phyloP scores from a whole-genome alignment of 106 monocot genomes.

The Platanthera guangdongensis region DNA sequence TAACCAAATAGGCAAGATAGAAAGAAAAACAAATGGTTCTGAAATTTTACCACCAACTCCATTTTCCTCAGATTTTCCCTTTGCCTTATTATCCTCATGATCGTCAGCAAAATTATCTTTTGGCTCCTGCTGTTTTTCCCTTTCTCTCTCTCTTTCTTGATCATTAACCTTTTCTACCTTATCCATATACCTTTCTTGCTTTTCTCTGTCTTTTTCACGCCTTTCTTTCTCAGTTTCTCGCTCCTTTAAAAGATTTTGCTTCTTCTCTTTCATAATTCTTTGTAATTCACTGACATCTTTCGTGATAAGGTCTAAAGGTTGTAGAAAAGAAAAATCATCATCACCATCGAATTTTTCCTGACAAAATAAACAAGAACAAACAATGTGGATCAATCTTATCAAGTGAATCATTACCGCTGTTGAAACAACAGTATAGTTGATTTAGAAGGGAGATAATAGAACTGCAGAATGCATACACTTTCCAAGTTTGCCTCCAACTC shows the following conservation, averaged over 20 bases:
- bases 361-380: slow-evolving; percentile 17
- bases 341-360: slow-evolving; percentile 53
- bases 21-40: slow-evolving; percentile 1
- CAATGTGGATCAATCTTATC: background rate
- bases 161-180: slow-evolving; percentile 44
- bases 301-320: slow-evolving; percentile 94
- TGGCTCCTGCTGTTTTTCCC: slow-evolving; percentile 42
- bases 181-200: slow-evolving; percentile 29
- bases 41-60: slow-evolving; percentile 36
- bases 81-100: slow-evolving; percentile 37
- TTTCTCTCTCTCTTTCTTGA: slow-evolving; percentile 51
- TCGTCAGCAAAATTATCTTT: slow-evolving; percentile 37
- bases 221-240: slow-evolving; percentile 44
- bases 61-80: slow-evolving; percentile 46
- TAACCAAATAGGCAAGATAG: background rate
- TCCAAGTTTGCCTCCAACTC: slow-evolving; percentile 89
- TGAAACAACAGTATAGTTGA: background rate
- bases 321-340: slow-evolving; percentile 75
- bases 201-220: slow-evolving; percentile 39
- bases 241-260: slow-evolving; percentile 42
- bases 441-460: background rate
- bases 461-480: slow-evolving; percentile 27
- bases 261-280: slow-evolving; percentile 70
- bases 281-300: slow-evolving; percentile 74
- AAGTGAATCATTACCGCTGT: background rate